A percentile compares a stretch with the other conserved stretches of the same genome.
These are phyloP conservation scores for Ganoderma meredithae DNA, from an alignment of 1,284 basidiomycete genomes.

Conservation along the genomic window DNA sequence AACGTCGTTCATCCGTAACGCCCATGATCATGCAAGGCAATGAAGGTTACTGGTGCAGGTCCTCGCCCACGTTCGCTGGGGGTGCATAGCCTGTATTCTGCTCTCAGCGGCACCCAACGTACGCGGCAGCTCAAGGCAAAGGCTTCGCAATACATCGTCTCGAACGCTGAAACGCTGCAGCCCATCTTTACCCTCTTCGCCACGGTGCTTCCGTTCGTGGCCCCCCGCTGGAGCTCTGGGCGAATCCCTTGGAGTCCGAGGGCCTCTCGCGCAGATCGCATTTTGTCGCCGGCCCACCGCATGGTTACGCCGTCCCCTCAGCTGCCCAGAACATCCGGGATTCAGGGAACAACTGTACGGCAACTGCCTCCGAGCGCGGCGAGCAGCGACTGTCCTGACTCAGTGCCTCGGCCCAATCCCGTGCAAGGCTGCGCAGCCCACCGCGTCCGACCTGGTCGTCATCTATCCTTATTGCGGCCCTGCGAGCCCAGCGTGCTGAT, in stretches of 20 bases:
- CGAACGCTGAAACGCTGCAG: not conserved
- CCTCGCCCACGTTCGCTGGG: constrained; percentile 1
- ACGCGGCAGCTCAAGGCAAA: constrained; percentile 1
- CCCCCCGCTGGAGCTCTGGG: not conserved
- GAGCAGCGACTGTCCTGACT: constrained; percentile 4
- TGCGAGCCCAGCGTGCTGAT: constrained; percentile 9
- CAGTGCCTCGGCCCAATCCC: not conserved
- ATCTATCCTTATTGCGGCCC: constrained; percentile 22
- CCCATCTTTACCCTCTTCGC: constrained; percentile 4
- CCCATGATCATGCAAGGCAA: not conserved
- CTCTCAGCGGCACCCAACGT: constrained; percentile 5
- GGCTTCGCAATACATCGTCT: constrained; percentile 3
- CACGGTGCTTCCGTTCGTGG: not conserved
- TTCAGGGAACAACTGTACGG: constrained; percentile 2
- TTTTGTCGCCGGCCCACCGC: constrained; percentile 14
- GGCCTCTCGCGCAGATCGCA: constrained; percentile 18
- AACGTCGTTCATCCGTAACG: not conserved
- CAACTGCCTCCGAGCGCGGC: constrained; percentile 23
- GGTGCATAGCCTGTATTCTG: not conserved
- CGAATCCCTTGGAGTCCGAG: constrained; percentile 32
- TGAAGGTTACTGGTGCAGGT: not conserved
- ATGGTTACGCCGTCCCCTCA: constrained; percentile 13
- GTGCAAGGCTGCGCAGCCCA: not conserved
- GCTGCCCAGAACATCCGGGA: not conserved
- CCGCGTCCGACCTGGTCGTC: not conserved